These are phyloP conservation scores for Dictyostelium citrinum DNA, from an alignment of 78 protist species.

Conservation along the genomic window DNA sequence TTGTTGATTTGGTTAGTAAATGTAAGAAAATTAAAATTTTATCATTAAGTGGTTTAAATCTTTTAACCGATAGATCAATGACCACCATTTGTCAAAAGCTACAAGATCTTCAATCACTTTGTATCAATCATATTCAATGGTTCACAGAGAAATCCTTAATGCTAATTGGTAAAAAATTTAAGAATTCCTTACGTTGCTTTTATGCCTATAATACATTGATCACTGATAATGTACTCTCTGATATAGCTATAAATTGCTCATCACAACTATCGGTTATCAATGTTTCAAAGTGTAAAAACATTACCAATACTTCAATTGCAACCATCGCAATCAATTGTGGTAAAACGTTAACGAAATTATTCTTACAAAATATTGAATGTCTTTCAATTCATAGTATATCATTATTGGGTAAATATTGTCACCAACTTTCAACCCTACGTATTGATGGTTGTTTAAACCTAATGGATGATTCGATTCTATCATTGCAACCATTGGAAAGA, in stretches of 20 bases:
- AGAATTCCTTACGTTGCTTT: not conserved
- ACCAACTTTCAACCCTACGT: not conserved
- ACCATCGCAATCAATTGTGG: constrained; percentile 29
- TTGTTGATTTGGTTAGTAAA: not conserved
- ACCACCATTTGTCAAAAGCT: not conserved
- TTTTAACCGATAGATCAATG: constrained; percentile 18
- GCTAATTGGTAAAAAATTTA: not conserved
- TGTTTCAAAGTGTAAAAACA: constrained; percentile 20
- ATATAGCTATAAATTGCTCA: not conserved
- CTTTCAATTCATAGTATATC: not conserved
- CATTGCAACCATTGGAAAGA: not conserved
- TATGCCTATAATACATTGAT: constrained; percentile 18
- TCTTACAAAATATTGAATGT: not conserved
- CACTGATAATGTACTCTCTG: constrained; percentile 5
- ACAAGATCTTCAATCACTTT: constrained; percentile 2
- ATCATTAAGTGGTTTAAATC: not conserved
- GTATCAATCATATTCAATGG: constrained; percentile 27
- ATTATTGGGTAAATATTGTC: constrained; percentile 11
- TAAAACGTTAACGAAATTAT: not conserved
- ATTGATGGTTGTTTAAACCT: constrained; percentile 16
- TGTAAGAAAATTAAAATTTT: constrained; percentile 2
- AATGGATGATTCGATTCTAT: constrained; percentile 21
- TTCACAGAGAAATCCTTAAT: not conserved
- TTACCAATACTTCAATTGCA: not conserved
- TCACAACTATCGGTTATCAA: not conserved